A percentile compares a stretch with the other conserved stretches of the same genome.
Evolutionary conservation across 768 basidiomycete genomes (phyloP).

Genomic region (Lactarius quietus): DNA sequence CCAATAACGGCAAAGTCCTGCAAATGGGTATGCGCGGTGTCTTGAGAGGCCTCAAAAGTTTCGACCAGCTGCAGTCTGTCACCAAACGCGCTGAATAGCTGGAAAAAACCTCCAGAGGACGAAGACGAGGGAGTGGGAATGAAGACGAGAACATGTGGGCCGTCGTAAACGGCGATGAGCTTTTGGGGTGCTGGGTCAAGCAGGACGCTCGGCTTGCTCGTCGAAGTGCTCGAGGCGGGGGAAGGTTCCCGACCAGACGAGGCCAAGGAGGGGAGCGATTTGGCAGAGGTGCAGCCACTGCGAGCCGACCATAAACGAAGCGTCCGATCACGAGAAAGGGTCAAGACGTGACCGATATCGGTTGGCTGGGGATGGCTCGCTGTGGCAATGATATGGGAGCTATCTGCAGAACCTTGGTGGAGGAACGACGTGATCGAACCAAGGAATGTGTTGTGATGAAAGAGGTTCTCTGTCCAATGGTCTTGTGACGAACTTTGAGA

Average conservation of each 20-base stretch:
- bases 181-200: conserved; percentile 60
- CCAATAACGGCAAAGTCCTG: conserved; percentile 68
- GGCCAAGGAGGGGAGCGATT: conserved; percentile 42
- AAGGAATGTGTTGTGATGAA: conserved; percentile 63
- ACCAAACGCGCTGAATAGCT: conserved; percentile 51
- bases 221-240: conserved; percentile 33
- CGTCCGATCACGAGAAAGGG: conserved; percentile 82
- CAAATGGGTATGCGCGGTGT: conserved; percentile 65
- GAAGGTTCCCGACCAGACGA: conserved; percentile 34
- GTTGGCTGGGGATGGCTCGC: conserved; percentile 74
- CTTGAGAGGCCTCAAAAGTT: conserved; percentile 54
- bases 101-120: conserved; percentile 77
- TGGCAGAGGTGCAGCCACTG: conserved; percentile 66
- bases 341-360: conserved; percentile 72
- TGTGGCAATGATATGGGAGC: conserved; percentile 64
- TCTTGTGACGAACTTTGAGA: conserved; percentile 40
- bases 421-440: conserved; percentile 64
- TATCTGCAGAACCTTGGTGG: conserved; percentile 43
- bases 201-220: conserved; percentile 42
- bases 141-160: conserved; percentile 65
- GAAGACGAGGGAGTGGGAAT: conserved; percentile 62
- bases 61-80: conserved; percentile 60
- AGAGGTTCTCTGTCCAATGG: conserved; percentile 65
- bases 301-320: conserved; percentile 82
- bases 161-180: conserved; percentile 63